Conservation (phyloP, 2,329 filamentous ascomycete species). For the Ceratocystis destructans region DNA sequence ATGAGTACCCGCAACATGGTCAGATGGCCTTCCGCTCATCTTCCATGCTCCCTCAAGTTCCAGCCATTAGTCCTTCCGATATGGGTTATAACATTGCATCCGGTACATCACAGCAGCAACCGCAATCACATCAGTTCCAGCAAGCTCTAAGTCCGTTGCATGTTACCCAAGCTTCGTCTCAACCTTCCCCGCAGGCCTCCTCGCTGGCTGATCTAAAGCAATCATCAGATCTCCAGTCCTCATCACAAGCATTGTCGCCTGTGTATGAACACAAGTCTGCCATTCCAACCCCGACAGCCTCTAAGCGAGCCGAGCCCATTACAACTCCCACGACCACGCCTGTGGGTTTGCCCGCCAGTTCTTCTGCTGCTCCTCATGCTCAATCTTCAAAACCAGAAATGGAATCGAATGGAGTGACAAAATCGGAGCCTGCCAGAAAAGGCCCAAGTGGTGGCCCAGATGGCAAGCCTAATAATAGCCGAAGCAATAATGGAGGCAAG, state of each 20-base stretch:
- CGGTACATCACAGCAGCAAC: constrained; percentile 11
- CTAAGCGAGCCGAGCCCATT: constrained; percentile 5
- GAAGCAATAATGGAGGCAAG: constrained; percentile 6
- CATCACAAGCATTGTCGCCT: constrained; percentile 6
- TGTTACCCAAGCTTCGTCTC: background rate
- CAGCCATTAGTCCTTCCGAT: background rate
- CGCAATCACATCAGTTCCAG: constrained; percentile 1
- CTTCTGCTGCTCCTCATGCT: background rate
- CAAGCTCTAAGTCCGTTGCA: constrained; percentile 3
- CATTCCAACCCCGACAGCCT: background rate
- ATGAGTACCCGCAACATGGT: constrained; percentile 4
- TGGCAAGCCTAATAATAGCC: constrained; percentile 5
- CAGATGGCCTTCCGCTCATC: constrained; percentile 8
- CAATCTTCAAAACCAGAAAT: background rate
- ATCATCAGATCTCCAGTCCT: background rate
- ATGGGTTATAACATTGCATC: background rate
- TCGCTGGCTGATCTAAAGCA: background rate
- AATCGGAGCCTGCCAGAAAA: constrained; percentile 9
- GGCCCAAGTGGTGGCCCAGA: background rate
- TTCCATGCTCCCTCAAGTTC: constrained; percentile 1
- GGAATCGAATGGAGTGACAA: background rate
- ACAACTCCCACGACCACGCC: too few species aligned
- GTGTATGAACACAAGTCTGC: constrained; percentile 16
- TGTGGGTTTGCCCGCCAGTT: background rate
- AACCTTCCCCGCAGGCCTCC: background rate